Evolutionary conservation across 1,284 basidiomycete genomes (phyloP).

Genomic region (Chalciporus piperatoides): DNA sequence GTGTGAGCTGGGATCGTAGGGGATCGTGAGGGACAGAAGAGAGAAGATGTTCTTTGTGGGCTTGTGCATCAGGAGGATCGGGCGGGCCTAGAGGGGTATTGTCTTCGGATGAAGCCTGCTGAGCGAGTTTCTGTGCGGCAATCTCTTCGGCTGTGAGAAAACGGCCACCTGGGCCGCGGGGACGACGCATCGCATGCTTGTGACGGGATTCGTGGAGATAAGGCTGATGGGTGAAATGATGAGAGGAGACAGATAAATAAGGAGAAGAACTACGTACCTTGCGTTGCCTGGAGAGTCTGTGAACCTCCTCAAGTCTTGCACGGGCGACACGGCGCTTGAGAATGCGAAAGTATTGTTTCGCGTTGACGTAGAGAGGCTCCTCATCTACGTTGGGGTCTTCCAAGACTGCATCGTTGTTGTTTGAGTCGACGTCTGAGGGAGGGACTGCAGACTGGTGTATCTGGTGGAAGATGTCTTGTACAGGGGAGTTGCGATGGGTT

Average conservation of each 20-base stretch:
- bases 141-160: conserved; percentile 96
- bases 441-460: conserved; percentile 27
- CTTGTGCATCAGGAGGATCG: conserved; percentile 11
- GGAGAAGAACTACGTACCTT: conserved; percentile 56
- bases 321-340: conserved; percentile 87
- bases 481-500: conserved; percentile 27
- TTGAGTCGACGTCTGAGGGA: conserved; percentile 13
- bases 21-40: conserved; percentile 9
- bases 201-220: conserved; percentile 97
- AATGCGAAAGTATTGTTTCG: conserved; percentile 96
- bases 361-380: conserved; percentile 95
- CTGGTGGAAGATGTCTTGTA: conserved; percentile 32
- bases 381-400: conserved; percentile 61
- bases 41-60: conserved; percentile 11
- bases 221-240: conserved; percentile 53
- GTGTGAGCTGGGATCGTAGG: conserved; percentile 19
- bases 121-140: conserved; percentile 63
- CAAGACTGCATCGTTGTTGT: conserved; percentile 15
- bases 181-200: conserved; percentile 96
- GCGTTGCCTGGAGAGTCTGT: conserved; percentile 84
- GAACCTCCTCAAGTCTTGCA: conserved; percentile 87
- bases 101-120: conserved; percentile 22
- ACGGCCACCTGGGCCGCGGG: conserved; percentile 92
- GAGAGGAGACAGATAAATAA: conserved; percentile 1
- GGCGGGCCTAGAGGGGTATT: conserved; percentile 11